phyloP scores from a whole-genome alignment of 352 stramenopile species.

The Pythium phragmitis region DNA sequence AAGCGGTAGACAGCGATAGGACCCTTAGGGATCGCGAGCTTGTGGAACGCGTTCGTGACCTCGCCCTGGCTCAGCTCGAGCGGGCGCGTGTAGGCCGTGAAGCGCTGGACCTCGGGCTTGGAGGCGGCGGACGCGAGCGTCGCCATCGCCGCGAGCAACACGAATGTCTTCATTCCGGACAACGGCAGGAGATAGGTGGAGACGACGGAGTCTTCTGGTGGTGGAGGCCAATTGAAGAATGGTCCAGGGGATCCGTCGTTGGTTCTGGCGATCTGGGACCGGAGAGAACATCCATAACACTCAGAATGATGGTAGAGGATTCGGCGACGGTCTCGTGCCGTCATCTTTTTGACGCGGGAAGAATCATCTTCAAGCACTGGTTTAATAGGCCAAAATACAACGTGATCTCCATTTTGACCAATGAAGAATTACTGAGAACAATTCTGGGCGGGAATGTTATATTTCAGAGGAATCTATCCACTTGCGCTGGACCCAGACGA shows the following conservation, averaged over 20 bases:
- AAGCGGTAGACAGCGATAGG: conserved; percentile 85
- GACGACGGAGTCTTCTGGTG: conserved; percentile 12
- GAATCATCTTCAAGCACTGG: conserved; percentile 8
- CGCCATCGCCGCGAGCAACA: conserved; percentile 11
- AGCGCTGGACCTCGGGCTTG: conserved; percentile 46
- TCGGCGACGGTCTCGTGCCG: neutral
- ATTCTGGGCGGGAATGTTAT: neutral
- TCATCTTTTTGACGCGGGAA: conserved; percentile 3
- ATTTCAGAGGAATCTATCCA: too few species aligned
- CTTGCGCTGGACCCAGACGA: too few species aligned
- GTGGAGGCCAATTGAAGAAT: conserved; percentile 21
- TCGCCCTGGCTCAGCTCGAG: conserved; percentile 64
- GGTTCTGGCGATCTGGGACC: neutral
- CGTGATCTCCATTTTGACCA: neutral
- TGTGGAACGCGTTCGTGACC: conserved; percentile 78
- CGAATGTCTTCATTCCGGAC: conserved; percentile 10
- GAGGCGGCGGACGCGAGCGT: conserved; percentile 9
- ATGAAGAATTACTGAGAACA: neutral
- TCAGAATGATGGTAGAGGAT: conserved; percentile 5
- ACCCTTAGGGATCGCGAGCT: conserved; percentile 65
- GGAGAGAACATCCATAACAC: neutral
- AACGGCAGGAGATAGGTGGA: neutral
- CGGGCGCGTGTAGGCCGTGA: conserved; percentile 65
- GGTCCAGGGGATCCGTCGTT: neutral
- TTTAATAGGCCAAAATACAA: neutral